Conservation (phyloP, 306 rosid genomes). For the Trifolium pratense region DNA sequence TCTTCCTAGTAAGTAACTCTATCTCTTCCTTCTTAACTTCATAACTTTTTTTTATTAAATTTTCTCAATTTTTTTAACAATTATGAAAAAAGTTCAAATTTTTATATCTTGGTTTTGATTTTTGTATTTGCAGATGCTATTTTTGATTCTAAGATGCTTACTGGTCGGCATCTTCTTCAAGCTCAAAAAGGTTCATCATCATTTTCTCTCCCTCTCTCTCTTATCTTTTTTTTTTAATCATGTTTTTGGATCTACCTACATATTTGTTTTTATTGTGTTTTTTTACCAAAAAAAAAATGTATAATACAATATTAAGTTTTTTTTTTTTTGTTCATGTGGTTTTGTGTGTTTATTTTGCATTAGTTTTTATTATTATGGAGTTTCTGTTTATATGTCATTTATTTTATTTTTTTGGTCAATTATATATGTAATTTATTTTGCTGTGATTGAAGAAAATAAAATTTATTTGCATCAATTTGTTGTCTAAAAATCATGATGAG, state of each 20-base stretch:
- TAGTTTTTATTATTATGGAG: background rate
- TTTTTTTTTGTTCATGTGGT: background rate
- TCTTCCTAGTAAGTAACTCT: constrained; percentile 56
- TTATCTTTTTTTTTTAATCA: background rate
- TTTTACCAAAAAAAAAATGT: constrained; percentile 1
- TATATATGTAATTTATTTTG: background rate
- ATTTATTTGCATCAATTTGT: constrained; percentile 26
- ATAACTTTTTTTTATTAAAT: background rate
- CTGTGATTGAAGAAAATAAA: constrained; percentile 19
- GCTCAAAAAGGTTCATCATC: constrained; percentile 66
- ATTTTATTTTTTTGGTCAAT: no score
- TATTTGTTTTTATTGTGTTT: background rate
- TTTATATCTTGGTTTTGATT: constrained; percentile 22
- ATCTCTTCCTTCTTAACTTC: background rate
- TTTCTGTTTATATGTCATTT: background rate
- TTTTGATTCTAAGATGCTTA: constrained; percentile 54
- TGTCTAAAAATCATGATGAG: background rate
- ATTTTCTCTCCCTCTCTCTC: constrained; percentile 19
- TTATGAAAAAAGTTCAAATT: background rate
- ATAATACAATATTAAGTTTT: background rate
- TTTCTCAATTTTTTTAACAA: background rate
- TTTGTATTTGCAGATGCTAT: constrained; percentile 52
- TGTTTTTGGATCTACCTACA: constrained; percentile 36
- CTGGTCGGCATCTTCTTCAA: constrained; percentile 81
- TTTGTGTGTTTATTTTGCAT: background rate